Evolutionary conservation across 345 rosid species (phyloP).

Genomic region (Raphanus raphanistrum): DNA sequence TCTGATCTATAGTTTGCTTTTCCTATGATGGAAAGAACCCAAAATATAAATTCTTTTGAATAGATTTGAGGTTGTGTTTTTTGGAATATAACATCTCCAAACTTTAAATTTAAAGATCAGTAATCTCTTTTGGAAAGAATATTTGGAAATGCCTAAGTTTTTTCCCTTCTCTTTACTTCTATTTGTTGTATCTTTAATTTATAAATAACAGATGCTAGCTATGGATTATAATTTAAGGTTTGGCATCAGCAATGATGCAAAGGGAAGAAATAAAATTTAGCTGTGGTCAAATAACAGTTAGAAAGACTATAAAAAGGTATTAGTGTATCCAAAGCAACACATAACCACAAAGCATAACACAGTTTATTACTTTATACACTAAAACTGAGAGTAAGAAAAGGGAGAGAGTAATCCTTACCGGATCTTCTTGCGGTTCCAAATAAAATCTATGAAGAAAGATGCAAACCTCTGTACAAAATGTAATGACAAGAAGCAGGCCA

Average conservation of each 20-base stretch:
- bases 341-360: conserved; percentile 9
- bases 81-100: not conserved
- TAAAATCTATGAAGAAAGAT: conserved; percentile 21
- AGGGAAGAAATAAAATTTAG: not conserved
- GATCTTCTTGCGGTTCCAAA: not conserved
- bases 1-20: too few species aligned
- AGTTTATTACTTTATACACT: conserved; percentile 26
- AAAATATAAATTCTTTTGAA: too few species aligned
- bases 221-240: not conserved
- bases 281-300: not conserved
- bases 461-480: conserved; percentile 31
- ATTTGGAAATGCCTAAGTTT: too few species aligned
- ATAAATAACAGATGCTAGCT: not conserved
- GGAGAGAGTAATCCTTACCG: not conserved
- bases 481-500: conserved; percentile 19
- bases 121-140: too few species aligned
- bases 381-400: not conserved
- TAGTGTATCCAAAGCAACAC: not conserved
- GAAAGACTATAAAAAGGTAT: not conserved
- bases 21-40: too few species aligned
- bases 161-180: not conserved
- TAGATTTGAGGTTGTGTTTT: too few species aligned
- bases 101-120: not conserved
- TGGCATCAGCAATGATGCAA: not conserved
- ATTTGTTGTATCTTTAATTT: not conserved